Percentiles rank a stretch among this genome's conserved stretches.
phyloP scores from a whole-genome alignment of 768 basidiomycete species.

The Mycena rebaudengoi region DNA sequence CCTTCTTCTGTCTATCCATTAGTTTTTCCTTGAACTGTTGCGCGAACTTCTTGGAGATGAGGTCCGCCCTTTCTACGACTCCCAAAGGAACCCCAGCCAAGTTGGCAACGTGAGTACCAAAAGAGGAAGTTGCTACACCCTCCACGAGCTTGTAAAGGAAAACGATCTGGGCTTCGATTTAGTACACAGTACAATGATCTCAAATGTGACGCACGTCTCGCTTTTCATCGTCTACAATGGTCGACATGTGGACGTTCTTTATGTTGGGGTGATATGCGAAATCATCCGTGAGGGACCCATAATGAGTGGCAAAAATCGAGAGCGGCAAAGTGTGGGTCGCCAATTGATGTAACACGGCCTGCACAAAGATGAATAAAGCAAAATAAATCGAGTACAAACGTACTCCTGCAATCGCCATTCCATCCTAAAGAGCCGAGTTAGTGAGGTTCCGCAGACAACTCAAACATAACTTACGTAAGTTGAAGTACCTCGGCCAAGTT shows the following conservation, averaged over 20 bases:
- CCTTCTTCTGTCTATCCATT: constrained; percentile 65
- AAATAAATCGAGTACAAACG: constrained; percentile 25
- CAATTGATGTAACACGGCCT: constrained; percentile 94
- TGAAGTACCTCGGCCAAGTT: constrained; percentile 94
- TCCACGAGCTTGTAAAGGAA: constrained; percentile 96
- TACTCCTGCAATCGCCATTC: constrained; percentile 97
- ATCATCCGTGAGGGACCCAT: constrained; percentile 94
- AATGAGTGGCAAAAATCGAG: constrained; percentile 98
- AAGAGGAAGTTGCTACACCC: constrained; percentile 87
- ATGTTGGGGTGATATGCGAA: constrained; percentile 93
- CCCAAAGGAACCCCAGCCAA: constrained; percentile 89
- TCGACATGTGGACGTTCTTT: constrained; percentile 95
- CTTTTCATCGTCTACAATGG: constrained; percentile 91
- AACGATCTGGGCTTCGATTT: constrained; percentile 65
- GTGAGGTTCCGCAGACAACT: neutral
- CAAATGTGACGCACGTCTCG: constrained; percentile 65
- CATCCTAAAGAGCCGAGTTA: constrained; percentile 57
- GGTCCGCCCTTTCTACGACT: constrained; percentile 89
- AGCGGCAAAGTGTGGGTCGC: constrained; percentile 92
- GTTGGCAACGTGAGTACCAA: constrained; percentile 94
- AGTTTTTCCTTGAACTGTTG: constrained; percentile 85
- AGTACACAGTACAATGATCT: neutral
- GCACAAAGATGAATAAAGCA: constrained; percentile 9
- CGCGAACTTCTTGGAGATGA: constrained; percentile 87
- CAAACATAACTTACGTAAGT: constrained; percentile 70